Base-by-base conservation (phyloP, 371 early-diverging fungal species). In the Lichtheimia corymbifera region DNA sequence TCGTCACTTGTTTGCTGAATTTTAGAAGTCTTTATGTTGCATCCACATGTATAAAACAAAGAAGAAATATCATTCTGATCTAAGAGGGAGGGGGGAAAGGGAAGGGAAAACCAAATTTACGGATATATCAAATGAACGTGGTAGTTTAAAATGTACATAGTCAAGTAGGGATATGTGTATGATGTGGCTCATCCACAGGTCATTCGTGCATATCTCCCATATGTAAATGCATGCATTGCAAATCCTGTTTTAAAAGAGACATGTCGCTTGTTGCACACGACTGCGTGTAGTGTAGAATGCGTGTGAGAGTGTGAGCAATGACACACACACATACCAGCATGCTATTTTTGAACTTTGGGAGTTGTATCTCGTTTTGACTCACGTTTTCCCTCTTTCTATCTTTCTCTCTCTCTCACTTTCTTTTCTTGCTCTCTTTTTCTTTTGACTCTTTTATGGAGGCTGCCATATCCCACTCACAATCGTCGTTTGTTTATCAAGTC, bases 1-100 rank as follows among this genome's bases (percentile, higher is more conserved):
- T 53, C 63, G 70, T 15, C 71, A 73, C 30, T 53, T 80, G 4
- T 80, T 80, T 65, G 56, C 63, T 61, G 71, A 71, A 51, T 80
- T 80, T 64, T 76, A 70, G 47, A 47, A 18, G 44, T 14, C 12
- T n/a, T n/a, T 22, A 5, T 22, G 17, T 47, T 18, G n/a, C 47
- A n/a, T 47, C 5, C 14, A 47, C 9, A 35, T 35, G 35, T 35
- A 35, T 35, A 35, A 35, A 35, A 35, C 1, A 22, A 22, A 22
- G 2, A 22, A 22, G 22, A 22, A 22, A 22, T 22, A 22, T 22
- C 22, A 6, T 35, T 11, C 6, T 35, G 6, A 35, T 35, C 35
- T 9, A 35, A 3, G 3, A 30, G 11, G 9, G 9, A 1, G 35
- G 11, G 9, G 35, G 35, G 11, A 35, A 9, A 11, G 35, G 2